Evolutionary conservation across 148 eudicot genomes (phyloP).

Genomic region (Spergularia bocconei): DNA sequence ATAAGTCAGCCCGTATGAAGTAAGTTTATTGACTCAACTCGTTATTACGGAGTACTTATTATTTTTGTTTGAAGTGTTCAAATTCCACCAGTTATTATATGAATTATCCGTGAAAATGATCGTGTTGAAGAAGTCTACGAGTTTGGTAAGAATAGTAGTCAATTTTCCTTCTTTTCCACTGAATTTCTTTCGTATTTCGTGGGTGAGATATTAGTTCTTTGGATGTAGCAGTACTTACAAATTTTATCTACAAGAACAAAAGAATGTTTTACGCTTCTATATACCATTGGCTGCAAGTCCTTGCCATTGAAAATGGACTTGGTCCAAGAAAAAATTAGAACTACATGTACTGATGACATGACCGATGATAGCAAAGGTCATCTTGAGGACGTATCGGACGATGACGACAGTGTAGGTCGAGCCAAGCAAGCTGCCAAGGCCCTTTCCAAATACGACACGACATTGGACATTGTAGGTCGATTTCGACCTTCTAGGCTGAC

Average conservation of each 20-base stretch:
- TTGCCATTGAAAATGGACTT: conserved; percentile 20
- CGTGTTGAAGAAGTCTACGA: conserved; percentile 9
- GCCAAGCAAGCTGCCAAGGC: conserved; percentile 57
- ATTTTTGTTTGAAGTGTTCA: no score
- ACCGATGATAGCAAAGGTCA: conserved; percentile 19
- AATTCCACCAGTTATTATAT: conserved; percentile 6
- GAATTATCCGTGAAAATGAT: background rate
- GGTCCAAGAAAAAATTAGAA: conserved; percentile 12
- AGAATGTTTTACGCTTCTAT: conserved; percentile 16
- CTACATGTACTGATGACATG: background rate
- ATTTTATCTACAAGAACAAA: conserved; percentile 14
- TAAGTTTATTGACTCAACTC: background rate
- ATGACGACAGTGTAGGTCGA: conserved; percentile 34
- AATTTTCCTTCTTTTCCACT: conserved; percentile 7
- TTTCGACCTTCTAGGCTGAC: conserved; percentile 43
- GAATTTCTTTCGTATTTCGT: conserved; percentile 1
- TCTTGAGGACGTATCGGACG: conserved; percentile 36
- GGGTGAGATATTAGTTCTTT: background rate
- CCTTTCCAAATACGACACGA: conserved; percentile 58
- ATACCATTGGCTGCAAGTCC: conserved; percentile 25
- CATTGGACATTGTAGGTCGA: conserved; percentile 70
- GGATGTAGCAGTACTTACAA: conserved; percentile 12
- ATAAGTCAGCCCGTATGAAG: conserved; percentile 15
- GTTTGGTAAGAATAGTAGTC: conserved; percentile 12
- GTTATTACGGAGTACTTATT: no score